Evolutionary conservation across 2,329 filamentous ascomycete species (phyloP).

Genomic region (Ramularia collo-cygni): DNA sequence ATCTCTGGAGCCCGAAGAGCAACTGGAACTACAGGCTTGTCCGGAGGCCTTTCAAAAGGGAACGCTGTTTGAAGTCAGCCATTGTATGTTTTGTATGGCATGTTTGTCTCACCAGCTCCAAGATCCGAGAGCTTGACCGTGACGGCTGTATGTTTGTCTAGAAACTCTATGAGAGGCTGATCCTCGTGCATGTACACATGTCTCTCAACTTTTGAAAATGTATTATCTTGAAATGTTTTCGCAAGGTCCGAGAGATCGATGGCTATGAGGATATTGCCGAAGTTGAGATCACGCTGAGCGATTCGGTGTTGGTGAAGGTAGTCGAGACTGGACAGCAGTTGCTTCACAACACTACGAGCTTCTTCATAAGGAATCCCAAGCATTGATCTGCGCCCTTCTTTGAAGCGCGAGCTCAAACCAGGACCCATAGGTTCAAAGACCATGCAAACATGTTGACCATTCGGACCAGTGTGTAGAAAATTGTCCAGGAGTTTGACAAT

Average conservation of each 20-base stretch:
- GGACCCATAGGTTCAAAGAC: constrained; percentile 1
- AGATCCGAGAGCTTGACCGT: constrained; percentile 6
- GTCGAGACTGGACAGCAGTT: constrained; percentile 3
- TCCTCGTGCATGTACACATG: neutral
- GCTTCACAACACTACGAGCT: constrained; percentile 1
- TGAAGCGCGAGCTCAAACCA: neutral
- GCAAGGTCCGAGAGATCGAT: neutral
- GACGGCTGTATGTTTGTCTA: neutral
- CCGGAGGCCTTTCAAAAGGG: constrained; percentile 2
- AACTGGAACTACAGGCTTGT: constrained; percentile 1
- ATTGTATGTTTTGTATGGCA: too few relatives aligned
- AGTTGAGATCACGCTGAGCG: constrained; percentile 3
- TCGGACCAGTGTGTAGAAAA: constrained; percentile 5
- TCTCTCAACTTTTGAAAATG: neutral
- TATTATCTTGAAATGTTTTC: too few relatives aligned
- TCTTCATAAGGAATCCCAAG: neutral
- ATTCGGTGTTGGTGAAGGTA: constrained; percentile 2
- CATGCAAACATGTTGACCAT: constrained; percentile 5
- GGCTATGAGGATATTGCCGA: constrained; percentile 1
- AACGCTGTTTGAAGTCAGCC: too few relatives aligned
- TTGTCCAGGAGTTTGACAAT: constrained; percentile 2
- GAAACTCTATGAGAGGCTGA: constrained; percentile 2
- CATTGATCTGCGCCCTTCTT: neutral
- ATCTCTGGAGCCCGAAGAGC: constrained; percentile 7
- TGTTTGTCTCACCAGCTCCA: constrained; percentile 1